Base-by-base conservation (phyloP, 192 early-diverging fungal genomes). In the Backusella mclennaniae region DNA sequence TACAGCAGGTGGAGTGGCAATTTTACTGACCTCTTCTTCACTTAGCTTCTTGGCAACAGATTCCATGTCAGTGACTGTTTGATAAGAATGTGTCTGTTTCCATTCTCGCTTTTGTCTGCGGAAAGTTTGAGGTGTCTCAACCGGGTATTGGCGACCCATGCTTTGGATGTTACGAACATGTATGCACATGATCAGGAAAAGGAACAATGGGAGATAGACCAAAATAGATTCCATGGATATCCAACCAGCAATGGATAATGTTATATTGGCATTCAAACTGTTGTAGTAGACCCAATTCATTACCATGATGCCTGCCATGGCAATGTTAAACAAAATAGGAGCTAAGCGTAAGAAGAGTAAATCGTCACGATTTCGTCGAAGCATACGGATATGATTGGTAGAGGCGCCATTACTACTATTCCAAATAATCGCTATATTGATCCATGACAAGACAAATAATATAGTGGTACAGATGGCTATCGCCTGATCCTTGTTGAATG, bases 351-450 rank as follows among this genome's bases (percentile, higher is more conserved):
- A 23, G 36, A 73, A 73, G 19, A 73, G 11, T n/a, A 73, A 31
- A 56, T 73, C 72, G 21, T 73, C 52, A 8, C 72, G 46, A 39
- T 73, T 73, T 42, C 53, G 29, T 33, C 72, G 72, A 38, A 73
- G 35, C 23, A 52, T 63, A 15, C 72, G 72, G 23, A 73, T 53
- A 26, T 73, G 72, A 63, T 39, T 35, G 72, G 72, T 26, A 59
- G 72, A 33, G 33, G 35, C 19, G 35, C n/a, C 15, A 12, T 63
- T 73, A 8, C 35, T 42, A 35, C 72, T 63, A 41, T 31, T 56
- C 35, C 72, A 35, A 33, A 73, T 73, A 63, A 73, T 11, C 8
- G 31, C 19, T 12, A 36, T 33, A 73, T 73, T 73, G 29, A 73
- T 14, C 52, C 72, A 73, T 17, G 52, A 31, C 31, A 73, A 33